Conservation (phyloP, 768 basidiomycete species). For the Gloeopeniophorella convolvens region DNA sequence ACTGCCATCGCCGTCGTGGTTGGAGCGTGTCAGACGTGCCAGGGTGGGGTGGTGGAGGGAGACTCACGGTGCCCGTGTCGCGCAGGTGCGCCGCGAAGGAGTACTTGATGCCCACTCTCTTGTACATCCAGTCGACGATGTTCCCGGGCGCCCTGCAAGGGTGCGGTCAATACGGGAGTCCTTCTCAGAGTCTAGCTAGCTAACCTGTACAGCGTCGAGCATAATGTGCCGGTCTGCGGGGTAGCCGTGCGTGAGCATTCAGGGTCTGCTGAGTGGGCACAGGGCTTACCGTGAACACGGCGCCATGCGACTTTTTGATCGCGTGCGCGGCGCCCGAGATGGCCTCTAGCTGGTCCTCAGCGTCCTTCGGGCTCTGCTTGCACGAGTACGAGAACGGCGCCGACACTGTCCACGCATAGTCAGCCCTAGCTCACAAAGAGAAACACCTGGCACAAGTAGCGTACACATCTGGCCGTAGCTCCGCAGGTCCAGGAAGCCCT, state of each 20-base stretch:
- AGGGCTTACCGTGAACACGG: conserved; percentile 41
- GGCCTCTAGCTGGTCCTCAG: conserved; percentile 71
- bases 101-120: conserved; percentile 49
- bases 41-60: neutral
- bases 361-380: conserved; percentile 53
- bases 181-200: conserved; percentile 20
- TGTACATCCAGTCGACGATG: conserved; percentile 62
- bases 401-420: conserved; percentile 44
- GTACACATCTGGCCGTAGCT: conserved; percentile 80
- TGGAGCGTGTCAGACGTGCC: too few relatives aligned
- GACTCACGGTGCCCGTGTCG: conserved; percentile 62
- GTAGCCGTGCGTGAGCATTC: neutral
- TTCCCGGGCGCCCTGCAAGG: conserved; percentile 47
- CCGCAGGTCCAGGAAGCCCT: conserved; percentile 67
- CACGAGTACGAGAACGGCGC: conserved; percentile 73
- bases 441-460: neutral
- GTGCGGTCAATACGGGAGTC: conserved; percentile 11
- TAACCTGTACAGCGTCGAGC: conserved; percentile 39
- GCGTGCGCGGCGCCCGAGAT: conserved; percentile 59
- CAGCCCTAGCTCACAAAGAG: neutral
- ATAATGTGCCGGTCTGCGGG: conserved; percentile 39
- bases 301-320: conserved; percentile 47
- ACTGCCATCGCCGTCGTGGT: too few relatives aligned
- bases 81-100: conserved; percentile 58
- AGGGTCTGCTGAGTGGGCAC: neutral